Evolutionary conservation across 805 yeast species (phyloP), one percentile per base, ranked within the genome.

Genomic region (Candida easanensis): DNA sequence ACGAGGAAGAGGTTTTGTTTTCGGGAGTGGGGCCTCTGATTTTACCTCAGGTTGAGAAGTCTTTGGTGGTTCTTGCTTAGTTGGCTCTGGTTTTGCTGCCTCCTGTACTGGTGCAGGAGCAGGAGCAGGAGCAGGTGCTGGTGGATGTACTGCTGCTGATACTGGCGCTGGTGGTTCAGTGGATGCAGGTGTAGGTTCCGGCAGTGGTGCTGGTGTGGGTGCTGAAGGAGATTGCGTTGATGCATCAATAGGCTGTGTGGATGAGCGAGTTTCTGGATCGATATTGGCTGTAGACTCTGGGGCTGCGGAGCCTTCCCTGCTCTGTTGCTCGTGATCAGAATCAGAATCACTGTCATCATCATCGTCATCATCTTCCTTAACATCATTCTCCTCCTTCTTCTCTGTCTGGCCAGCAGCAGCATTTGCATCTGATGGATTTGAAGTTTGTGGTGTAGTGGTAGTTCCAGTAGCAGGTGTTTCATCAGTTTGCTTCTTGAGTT

Each of bases 321-420:
- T 39, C 16, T 36, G 39, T 3, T 19, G 25, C 18, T 32, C 46
- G n/a, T 35, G 25, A 2, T 33, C 45, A 2, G 39, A 36, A 9
- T 42, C 45, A 14, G 44, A 40, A n/a, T 31, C 39, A 10, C 36
- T 40, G 21, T 45, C 48, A 4, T 48, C 51, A 5, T 48, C 44
- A 5, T 39, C 41, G 5, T 45, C 50, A 20, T 47, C 36, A 7
- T 42, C 46, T 2, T 45, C 44, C 11, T 37, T 28, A 8, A 31
- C 47, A 16, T 38, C 37, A 13, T 33, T 33, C 14, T 7, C 36
- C 8, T 33, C 36, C 17, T 26, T 11, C 22, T 26, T 26, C 11
- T 33, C 36, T 7, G 36, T 11, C 27, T 33, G 15, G 11, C 30
- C 30, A 26, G 30, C 30, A n/a, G 13, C 33, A 20, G 27, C 20